Evolutionary conservation across 2,329 filamentous ascomycete species (phyloP).

Genomic region (Fusarium beomiforme): DNA sequence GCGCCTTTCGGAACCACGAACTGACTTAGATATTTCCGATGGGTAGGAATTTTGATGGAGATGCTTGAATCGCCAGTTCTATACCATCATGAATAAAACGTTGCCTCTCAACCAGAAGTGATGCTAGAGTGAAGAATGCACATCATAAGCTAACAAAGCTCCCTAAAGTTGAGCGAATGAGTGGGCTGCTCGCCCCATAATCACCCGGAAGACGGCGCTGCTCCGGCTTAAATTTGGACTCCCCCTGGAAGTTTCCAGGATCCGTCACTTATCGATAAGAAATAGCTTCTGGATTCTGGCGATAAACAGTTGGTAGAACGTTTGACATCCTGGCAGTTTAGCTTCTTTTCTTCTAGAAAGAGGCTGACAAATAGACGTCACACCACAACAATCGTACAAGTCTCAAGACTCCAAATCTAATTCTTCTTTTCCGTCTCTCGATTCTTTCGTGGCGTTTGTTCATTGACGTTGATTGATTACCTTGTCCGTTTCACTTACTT

Average conservation of each 20-base stretch:
- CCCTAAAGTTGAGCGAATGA: not conserved
- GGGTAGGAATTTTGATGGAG: not conserved
- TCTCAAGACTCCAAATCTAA: not conserved
- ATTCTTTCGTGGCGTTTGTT: conserved; percentile 2
- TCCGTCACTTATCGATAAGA: conserved; percentile 19
- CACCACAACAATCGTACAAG: conserved; percentile 26
- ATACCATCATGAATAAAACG: not conserved
- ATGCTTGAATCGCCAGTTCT: not conserved
- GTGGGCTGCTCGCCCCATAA: conserved; percentile 15
- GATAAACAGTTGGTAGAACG: not conserved
- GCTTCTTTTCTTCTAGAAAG: conserved; percentile 7
- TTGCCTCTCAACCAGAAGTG: not conserved
- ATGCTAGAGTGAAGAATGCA: not conserved
- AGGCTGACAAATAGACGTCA: conserved; percentile 41
- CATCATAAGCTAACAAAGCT: not conserved
- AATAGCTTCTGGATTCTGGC: not conserved
- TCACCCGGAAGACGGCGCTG: conserved; percentile 14
- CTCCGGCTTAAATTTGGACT: conserved; percentile 16
- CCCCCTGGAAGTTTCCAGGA: conserved; percentile 7
- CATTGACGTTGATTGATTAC: not conserved
- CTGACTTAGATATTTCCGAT: not conserved
- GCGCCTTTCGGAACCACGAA: not conserved
- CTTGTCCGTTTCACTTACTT: not conserved
- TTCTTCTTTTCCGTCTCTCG: not conserved
- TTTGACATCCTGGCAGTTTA: not conserved